Conservation (phyloP, 179 eudicot genomes). For the Amaranthus tricolor region DNA sequence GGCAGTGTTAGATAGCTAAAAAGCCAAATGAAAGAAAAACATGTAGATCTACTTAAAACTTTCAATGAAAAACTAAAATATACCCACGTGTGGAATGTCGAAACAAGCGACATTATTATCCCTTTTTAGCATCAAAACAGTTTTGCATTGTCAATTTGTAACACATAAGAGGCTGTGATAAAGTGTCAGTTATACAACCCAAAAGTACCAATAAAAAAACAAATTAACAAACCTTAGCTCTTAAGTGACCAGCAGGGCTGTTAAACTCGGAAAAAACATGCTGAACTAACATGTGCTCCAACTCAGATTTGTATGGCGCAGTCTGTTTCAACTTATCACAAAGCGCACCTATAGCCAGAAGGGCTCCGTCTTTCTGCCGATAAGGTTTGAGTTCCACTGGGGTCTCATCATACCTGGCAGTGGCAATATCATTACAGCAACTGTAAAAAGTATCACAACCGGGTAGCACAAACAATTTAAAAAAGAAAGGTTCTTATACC, state of each 20-base stretch:
- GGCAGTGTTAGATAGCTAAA: neutral
- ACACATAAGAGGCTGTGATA: neutral
- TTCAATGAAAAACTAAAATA: neutral
- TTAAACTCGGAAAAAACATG: slow-evolving; percentile 95
- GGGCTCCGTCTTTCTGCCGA: slow-evolving; percentile 96
- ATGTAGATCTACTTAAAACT: neutral
- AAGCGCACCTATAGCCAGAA: slow-evolving; percentile 95
- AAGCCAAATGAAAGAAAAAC: neutral
- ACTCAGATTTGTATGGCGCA: slow-evolving; percentile 89
- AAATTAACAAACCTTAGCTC: slow-evolving; percentile 76
- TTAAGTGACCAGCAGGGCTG: slow-evolving; percentile 90
- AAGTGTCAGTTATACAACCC: neutral
- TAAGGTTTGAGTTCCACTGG: slow-evolving; percentile 71
- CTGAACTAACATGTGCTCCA: slow-evolving; percentile 92
- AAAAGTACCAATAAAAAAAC: neutral
- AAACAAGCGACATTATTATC: neutral
- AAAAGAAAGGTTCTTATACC: slow-evolving; percentile 36
- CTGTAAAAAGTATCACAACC: neutral
- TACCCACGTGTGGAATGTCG: neutral
- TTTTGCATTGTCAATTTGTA: neutral
- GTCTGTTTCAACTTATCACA: slow-evolving; percentile 92
- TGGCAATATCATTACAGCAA: slow-evolving; percentile 20
- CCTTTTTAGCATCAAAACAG: neutral
- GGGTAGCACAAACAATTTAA: neutral
- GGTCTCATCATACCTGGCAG: slow-evolving; percentile 70